Evolutionary conservation across 306 rosid species (phyloP), one percentile per base, ranked within the genome.

Genomic region (Cicer yamashitae): DNA sequence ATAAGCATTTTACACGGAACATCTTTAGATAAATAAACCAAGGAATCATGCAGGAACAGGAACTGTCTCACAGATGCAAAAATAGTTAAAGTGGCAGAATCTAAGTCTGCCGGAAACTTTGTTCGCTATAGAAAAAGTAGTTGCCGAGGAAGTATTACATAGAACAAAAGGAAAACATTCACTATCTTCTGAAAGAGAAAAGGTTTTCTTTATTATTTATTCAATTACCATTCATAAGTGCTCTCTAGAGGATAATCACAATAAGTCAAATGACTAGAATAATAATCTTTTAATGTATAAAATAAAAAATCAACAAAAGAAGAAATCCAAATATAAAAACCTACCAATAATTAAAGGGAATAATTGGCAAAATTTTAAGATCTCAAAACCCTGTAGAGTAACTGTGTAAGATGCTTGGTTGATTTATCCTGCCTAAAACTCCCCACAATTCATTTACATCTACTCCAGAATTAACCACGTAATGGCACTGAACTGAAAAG

Each of bases 1-100:
- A 63, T 58, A 54, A 63, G 34, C 43, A 63, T 58, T 62, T 73
- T 57, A 53, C 18, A 54, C 54, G 71, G 76, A 43, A 77, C 66
- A n/a, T 18, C 53, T 34, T 52, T 18, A 62, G 70, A 54, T 45
- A 59, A 57, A 71, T 75, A 59, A 71, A 71, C 12, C 46, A 75
- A 48, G 63, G 46, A 67, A 60, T 9, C 67, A 25, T 2, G 41
- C 45, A 66, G 1, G 57, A 10, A 0, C 2, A 2, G 51, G 66
- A 58, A 67, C 5, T 75, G n/a, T 56, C 40, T 48, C 52, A 45
- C 9, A 62, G 41, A 71, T 70, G 58, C 70, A 56, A 61, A 52
- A 63, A 37, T 54, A 22, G 74, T 63, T 45, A 22, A 18, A 30
- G 8, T 47, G 43, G 17, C 14, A 56, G 39, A 56, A 58, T 39